phyloP scores from a whole-genome alignment of 2,329 filamentous ascomycete genomes.

The Alternaria sp. region DNA sequence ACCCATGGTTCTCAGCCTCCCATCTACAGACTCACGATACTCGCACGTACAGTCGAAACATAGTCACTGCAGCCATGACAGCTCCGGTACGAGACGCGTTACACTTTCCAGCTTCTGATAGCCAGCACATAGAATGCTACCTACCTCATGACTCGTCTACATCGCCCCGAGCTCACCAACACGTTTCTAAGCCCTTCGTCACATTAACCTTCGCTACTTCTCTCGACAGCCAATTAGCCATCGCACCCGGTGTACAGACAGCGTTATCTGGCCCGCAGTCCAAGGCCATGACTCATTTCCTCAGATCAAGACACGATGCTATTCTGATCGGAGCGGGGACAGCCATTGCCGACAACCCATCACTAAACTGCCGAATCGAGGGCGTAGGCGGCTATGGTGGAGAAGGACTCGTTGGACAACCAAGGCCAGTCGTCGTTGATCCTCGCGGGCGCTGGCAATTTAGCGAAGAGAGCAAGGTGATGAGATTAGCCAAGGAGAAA shows the following conservation, averaged over 20 bases:
- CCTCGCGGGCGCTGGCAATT: slow-evolving; percentile 76
- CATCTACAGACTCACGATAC: not conserved
- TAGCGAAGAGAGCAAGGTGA: slow-evolving; percentile 65
- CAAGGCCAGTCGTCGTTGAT: slow-evolving; percentile 82
- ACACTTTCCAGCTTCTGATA: slow-evolving; percentile 52
- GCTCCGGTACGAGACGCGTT: slow-evolving; percentile 32
- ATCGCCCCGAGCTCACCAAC: not conserved
- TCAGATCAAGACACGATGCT: slow-evolving; percentile 81
- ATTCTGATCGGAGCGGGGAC: slow-evolving; percentile 88
- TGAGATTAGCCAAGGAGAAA: slow-evolving; percentile 68
- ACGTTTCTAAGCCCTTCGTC: slow-evolving; percentile 23
- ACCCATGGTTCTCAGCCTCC: not conserved
- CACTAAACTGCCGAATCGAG: slow-evolving; percentile 78
- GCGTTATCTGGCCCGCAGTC: slow-evolving; percentile 80
- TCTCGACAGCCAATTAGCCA: slow-evolving; percentile 79
- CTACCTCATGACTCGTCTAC: slow-evolving; percentile 46
- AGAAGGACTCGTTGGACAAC: slow-evolving; percentile 65
- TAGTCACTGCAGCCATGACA: not conserved
- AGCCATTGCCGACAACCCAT: slow-evolving; percentile 82
- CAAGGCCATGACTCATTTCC: slow-evolving; percentile 91
- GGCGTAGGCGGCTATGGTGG: slow-evolving; percentile 64
- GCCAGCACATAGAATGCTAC: slow-evolving; percentile 59
- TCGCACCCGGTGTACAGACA: slow-evolving; percentile 81
- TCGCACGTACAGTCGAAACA: not conserved
- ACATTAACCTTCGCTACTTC: slow-evolving; percentile 92